Evolutionary conservation across 1,284 basidiomycete species (phyloP).

Genomic region (Leccinum pallidistipes): DNA sequence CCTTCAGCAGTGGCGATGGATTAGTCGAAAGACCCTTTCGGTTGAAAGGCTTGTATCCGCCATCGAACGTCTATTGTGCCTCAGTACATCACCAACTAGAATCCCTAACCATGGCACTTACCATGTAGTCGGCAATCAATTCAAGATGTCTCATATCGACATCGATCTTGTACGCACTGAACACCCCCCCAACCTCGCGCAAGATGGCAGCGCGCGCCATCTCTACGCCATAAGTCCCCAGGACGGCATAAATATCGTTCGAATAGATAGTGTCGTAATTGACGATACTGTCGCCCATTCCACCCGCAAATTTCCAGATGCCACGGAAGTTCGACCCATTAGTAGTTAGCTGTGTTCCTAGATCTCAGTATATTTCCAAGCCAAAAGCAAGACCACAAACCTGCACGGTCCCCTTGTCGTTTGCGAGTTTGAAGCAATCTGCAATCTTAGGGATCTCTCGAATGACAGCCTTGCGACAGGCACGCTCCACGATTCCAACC

Average conservation of each 20-base stretch:
- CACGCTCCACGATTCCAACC: constrained; percentile 87
- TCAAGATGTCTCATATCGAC: constrained; percentile 95
- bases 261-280: constrained; percentile 87
- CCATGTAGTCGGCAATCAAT: constrained; percentile 99
- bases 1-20: constrained; percentile 93
- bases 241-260: constrained; percentile 94
- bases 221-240: constrained; percentile 95
- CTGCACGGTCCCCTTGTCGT: constrained; percentile 53
- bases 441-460: constrained; percentile 87
- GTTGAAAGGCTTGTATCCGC: constrained; percentile 98
- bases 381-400: constrained; percentile 37
- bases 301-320: constrained; percentile 85
- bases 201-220: constrained; percentile 94
- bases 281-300: constrained; percentile 64
- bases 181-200: constrained; percentile 88
- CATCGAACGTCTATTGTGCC: constrained; percentile 83
- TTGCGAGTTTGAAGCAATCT: constrained; percentile 68
- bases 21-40: constrained; percentile 91
- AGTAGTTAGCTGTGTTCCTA: constrained; percentile 59
- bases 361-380: constrained; percentile 2
- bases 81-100: constrained; percentile 7
- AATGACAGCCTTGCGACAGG: constrained; percentile 80
- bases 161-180: constrained; percentile 96
- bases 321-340: constrained; percentile 93
- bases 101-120: constrained; percentile 38